Evolutionary conservation across 106 monocot genomes (phyloP), one percentile per base, ranked within the genome.

Genomic region (Allium sativum): DNA sequence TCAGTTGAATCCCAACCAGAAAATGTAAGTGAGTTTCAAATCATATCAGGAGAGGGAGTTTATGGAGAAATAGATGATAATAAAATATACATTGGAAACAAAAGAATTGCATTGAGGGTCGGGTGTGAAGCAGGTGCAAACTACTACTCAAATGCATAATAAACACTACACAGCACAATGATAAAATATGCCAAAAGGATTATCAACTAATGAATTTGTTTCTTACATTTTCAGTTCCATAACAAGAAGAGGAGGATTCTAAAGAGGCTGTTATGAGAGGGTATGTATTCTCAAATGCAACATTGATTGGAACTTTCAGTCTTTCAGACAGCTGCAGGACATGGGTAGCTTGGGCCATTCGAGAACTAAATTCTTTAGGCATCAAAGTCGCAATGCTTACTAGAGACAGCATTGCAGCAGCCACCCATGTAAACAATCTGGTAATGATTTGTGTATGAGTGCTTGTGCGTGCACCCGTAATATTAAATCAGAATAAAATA

Each of bases 1-100:
- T 76, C 78, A 2, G 53, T 88, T 12, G 76, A 85, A 62, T 80
- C 88, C 50, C 82, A 80, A 44, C 78, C 96, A 53, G 88, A 98
- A 8, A 61, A 70, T 43, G 96, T 92, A 6, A 61, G 11, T 16
- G 88, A 81, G 50, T 98, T 98, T 44, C 59, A 73, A 7, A 85
- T 88, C 16, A 82, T 74, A 55, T 82, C 96, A 58, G 96, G 92
- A 10, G 91, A 98, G 63, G 96, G 96, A 45, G 76, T 98, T 40
- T 84, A 64, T 62, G 96, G 96, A 45, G 74, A 88, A 66, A 92
- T 98, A 52, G 88, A 98, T 74, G 90, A 84, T 20, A 72, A 68
- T 46, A 60, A 56, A 5, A 82, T 98, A 40, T 82, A 80, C 42
- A 59, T 98, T 16, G 96, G 96, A 40, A 98, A 88, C 60, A 82